These are phyloP conservation scores for Astrothelium subdiscretum DNA, from an alignment of 495 filamentous ascomycete species.

Conservation along the genomic window DNA sequence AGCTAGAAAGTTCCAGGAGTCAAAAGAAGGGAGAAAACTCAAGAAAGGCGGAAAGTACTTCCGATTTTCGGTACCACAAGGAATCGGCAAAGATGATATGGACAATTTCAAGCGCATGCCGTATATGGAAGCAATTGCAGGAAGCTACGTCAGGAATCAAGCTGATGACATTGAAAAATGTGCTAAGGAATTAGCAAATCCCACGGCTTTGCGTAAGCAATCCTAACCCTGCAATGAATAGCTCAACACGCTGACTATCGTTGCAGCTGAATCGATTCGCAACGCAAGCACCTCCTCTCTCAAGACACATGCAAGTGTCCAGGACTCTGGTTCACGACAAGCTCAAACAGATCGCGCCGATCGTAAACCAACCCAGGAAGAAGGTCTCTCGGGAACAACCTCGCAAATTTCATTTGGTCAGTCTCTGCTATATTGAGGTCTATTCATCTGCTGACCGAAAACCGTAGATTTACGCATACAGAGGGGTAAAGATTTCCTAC, in stretches of 20 bases:
- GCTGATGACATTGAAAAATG: neutral
- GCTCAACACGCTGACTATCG: neutral
- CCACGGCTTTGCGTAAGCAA: neutral
- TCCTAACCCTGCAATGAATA: neutral
- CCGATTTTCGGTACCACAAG: neutral
- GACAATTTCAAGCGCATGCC: neutral
- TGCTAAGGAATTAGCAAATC: neutral
- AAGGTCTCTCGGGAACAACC: neutral
- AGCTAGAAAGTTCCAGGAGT: neutral
- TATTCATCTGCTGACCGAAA: neutral
- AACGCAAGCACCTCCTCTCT: neutral
- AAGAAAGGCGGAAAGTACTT: neutral
- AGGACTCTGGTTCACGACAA: neutral
- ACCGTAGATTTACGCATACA: neutral
- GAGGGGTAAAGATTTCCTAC: neutral
- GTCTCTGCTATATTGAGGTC: neutral
- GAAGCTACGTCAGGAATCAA: neutral
- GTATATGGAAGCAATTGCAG: neutral
- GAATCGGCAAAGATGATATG: neutral
- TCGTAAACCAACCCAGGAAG: neutral
- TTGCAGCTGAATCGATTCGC: neutral
- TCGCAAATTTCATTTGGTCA: neutral
- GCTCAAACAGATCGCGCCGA: neutral
- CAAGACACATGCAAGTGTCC: neutral
- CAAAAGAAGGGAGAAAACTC: neutral